Conservation (phyloP, 108 stramenopile genomes). For the Cyclotella atomus region DNA sequence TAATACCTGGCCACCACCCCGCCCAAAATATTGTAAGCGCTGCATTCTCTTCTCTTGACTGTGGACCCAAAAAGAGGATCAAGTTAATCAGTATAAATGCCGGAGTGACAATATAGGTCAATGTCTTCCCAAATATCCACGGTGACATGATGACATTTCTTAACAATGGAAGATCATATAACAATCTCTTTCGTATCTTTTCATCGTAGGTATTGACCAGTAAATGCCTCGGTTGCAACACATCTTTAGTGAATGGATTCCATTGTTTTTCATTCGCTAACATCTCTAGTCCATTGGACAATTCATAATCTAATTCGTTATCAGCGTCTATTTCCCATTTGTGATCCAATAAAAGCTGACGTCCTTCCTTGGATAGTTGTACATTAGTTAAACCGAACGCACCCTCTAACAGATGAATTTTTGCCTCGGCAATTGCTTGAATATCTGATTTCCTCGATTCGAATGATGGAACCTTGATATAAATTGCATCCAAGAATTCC, state of each 20-base stretch:
- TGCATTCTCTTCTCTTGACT: constrained; percentile 41
- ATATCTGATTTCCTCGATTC: constrained; percentile 28
- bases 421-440: constrained; percentile 24
- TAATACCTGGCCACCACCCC: constrained; percentile 56
- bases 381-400: constrained; percentile 24
- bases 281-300: constrained; percentile 15
- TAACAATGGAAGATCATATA: constrained; percentile 34
- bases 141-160: constrained; percentile 38
- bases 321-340: constrained; percentile 37
- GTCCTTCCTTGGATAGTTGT: constrained; percentile 26
- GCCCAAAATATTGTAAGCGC: constrained; percentile 51
- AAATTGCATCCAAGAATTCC: constrained; percentile 5
- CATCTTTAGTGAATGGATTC: background rate
- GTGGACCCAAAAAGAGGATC: constrained; percentile 39
- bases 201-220: constrained; percentile 38
- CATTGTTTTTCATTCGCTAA: constrained; percentile 25
- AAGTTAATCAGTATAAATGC: constrained; percentile 17
- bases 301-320: constrained; percentile 35
- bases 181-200: constrained; percentile 35
- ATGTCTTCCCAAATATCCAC: constrained; percentile 40
- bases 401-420: constrained; percentile 23
- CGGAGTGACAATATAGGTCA: constrained; percentile 31
- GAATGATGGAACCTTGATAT: constrained; percentile 46
- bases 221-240: constrained; percentile 30
- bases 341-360: constrained; percentile 41